Base-by-base conservation (phyloP, 2,329 filamentous ascomycete genomes). In the Colletotrichum agaves region DNA sequence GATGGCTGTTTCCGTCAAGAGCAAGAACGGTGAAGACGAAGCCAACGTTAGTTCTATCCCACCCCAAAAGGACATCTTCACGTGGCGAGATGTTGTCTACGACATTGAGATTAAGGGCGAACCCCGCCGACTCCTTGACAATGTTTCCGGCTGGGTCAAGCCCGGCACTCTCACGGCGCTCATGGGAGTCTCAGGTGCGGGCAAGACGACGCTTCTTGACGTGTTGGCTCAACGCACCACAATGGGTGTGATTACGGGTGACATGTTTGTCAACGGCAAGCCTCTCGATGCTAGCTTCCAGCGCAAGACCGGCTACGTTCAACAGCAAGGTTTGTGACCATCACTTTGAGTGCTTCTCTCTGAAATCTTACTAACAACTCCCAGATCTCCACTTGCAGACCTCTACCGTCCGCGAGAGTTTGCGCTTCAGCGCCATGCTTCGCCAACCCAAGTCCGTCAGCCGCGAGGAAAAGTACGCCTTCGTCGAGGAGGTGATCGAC, bases 131-230 rank as follows among this genome's bases (percentile, higher is more conserved):
- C 76, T 97, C 68, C 79, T 97, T 59, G 90, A 97, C 71, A 82
- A 94, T 63, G 91, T 97, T 2, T 88, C 92, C 72, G 94, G 94
- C 5, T 97, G 93, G 92, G 93, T 97, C 63, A 94, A 94, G 77
- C 94, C 94, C 0, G 94, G 94, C 33, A 97, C 92, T 1, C 80
- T 97, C 37, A 97, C 93, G 3, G 93, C 93, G 2, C 83, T 97
- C 5, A 90, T 90, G 87, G 88, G 90, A 44, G 87, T 89, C 0
- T 88, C 74, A 21, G 81, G 81, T 27, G 81, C 81, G 0, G 81
- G 81, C 0, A 83, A 83, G 71, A 83, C 81, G 2, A 83, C 81
- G 0, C 76, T 83, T 5, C 73, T 83, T 1, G 80, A 83, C 61
- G 79, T 78, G 2, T 73, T 83, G 4, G 81, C 81, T 2, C 78